Evolutionary conservation across 495 filamentous ascomycete species (phyloP).

Genomic region (Hypoxylon fragiforme): DNA sequence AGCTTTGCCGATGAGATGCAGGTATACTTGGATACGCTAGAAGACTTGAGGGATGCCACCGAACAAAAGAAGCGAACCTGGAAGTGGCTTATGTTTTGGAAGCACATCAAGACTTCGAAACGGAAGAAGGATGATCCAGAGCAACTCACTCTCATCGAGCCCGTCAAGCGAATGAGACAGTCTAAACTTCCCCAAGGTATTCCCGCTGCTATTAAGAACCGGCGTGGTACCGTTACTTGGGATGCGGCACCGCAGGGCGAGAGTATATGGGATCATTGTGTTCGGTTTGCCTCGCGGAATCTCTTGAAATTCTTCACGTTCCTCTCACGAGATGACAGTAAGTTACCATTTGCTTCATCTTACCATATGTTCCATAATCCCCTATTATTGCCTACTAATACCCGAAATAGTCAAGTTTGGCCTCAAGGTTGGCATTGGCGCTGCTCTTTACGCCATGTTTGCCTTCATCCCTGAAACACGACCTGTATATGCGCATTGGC

Average conservation of each 20-base stretch:
- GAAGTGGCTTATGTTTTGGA: slow-evolving; percentile 89
- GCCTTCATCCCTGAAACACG: slow-evolving; percentile 79
- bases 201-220: slow-evolving; percentile 47
- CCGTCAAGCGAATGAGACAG: slow-evolving; percentile 44
- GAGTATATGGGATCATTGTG: slow-evolving; percentile 33
- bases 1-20: slow-evolving; percentile 90
- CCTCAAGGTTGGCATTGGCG: slow-evolving; percentile 89
- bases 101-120: slow-evolving; percentile 37
- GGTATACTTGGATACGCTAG: slow-evolving; percentile 76
- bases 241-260: slow-evolving; percentile 41
- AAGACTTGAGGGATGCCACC: slow-evolving; percentile 73
- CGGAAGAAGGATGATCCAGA: slow-evolving; percentile 54
- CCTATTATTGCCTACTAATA: background rate
- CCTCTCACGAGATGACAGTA: slow-evolving; percentile 56
- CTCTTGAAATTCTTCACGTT: slow-evolving; percentile 44
- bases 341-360: slow-evolving; percentile 20
- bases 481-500: slow-evolving; percentile 82
- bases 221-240: slow-evolving; percentile 49
- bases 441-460: slow-evolving; percentile 81
- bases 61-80: slow-evolving; percentile 69
- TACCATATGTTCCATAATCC: background rate
- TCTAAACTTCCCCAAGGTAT: slow-evolving; percentile 52
- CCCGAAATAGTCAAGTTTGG: slow-evolving; percentile 62
- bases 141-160: slow-evolving; percentile 44
- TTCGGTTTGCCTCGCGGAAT: slow-evolving; percentile 43